These are phyloP conservation scores for Amanita rimosa DNA, from an alignment of 768 basidiomycete species.

Conservation along the genomic window DNA sequence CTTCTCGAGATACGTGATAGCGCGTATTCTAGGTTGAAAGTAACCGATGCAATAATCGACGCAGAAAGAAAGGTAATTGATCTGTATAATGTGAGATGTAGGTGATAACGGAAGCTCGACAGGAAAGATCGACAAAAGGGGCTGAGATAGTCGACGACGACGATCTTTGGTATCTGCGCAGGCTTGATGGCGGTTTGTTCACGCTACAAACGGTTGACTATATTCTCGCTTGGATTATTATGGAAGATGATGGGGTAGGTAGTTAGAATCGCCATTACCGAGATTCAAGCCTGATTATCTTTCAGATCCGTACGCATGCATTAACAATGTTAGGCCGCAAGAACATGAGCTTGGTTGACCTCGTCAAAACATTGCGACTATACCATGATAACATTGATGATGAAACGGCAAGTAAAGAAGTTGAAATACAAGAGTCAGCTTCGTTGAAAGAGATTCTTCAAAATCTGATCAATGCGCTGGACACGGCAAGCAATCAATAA, in stretches of 20 bases:
- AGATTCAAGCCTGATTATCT: background rate
- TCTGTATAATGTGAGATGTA: background rate
- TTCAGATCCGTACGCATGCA: slow-evolving; percentile 69
- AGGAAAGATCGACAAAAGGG: slow-evolving; percentile 46
- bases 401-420: slow-evolving; percentile 20
- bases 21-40: slow-evolving; percentile 47
- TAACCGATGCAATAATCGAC: slow-evolving; percentile 56
- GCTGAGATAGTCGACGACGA: slow-evolving; percentile 50
- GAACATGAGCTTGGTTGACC: slow-evolving; percentile 56
- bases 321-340: slow-evolving; percentile 66
- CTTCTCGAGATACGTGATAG: slow-evolving; percentile 78
- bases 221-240: slow-evolving; percentile 86
- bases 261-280: background rate
- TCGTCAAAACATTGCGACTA: slow-evolving; percentile 60
- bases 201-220: slow-evolving; percentile 89
- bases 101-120: background rate
- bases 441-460: slow-evolving; percentile 61
- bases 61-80: slow-evolving; percentile 49
- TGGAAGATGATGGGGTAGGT: slow-evolving; percentile 97
- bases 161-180: slow-evolving; percentile 73
- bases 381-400: slow-evolving; percentile 68
- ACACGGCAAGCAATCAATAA: slow-evolving; percentile 10
- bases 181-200: slow-evolving; percentile 80
- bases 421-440: slow-evolving; percentile 22
- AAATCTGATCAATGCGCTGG: slow-evolving; percentile 47